A percentile compares a stretch with the other conserved stretches of the same genome.
Conservation (phyloP, 176 grass and related monocot species). For the Microstegium vimineum region DNA sequence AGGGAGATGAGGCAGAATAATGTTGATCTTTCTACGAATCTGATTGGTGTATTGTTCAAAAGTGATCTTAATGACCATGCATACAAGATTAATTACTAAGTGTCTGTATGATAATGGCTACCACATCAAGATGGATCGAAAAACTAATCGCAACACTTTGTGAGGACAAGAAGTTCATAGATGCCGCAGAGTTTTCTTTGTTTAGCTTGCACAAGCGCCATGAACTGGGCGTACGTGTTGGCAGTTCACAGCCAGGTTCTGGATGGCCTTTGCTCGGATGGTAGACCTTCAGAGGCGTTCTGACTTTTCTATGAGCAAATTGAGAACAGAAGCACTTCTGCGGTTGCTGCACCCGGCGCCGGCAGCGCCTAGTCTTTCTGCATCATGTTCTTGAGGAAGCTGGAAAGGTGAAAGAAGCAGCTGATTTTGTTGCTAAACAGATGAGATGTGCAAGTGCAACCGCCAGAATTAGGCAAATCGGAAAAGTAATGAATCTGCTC, state of each 20-base stretch:
- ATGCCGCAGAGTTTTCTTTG: slow-evolving; percentile 56
- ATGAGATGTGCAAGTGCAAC: slow-evolving; percentile 48
- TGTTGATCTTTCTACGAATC: slow-evolving; percentile 60
- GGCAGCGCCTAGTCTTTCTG: slow-evolving; percentile 53
- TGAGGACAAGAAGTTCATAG: slow-evolving; percentile 49
- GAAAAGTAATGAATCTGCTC: too few relatives aligned
- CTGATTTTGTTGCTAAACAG: slow-evolving; percentile 68
- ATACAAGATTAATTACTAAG: slow-evolving; percentile 43
- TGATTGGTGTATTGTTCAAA: slow-evolving; percentile 48
- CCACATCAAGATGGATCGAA: slow-evolving; percentile 77
- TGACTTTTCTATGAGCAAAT: slow-evolving; percentile 66
- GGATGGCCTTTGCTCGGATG: slow-evolving; percentile 50
- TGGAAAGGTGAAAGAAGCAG: slow-evolving; percentile 46
- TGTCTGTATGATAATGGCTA: slow-evolving; percentile 62
- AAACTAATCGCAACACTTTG: slow-evolving; percentile 49
- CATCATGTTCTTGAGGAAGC: slow-evolving; percentile 52
- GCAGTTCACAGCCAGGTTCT: slow-evolving; percentile 37
- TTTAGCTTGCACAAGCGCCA: slow-evolving; percentile 56
- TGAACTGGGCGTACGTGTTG: slow-evolving; percentile 31
- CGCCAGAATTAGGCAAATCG: slow-evolving; percentile 33
- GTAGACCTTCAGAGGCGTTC: slow-evolving; percentile 60
- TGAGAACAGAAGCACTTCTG: too few relatives aligned
- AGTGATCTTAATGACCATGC: too few relatives aligned
- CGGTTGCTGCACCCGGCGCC: slow-evolving; percentile 42
- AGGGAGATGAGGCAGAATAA: slow-evolving; percentile 68